Conservation (phyloP, 306 rosid genomes). For the Corylus avellana region DNA sequence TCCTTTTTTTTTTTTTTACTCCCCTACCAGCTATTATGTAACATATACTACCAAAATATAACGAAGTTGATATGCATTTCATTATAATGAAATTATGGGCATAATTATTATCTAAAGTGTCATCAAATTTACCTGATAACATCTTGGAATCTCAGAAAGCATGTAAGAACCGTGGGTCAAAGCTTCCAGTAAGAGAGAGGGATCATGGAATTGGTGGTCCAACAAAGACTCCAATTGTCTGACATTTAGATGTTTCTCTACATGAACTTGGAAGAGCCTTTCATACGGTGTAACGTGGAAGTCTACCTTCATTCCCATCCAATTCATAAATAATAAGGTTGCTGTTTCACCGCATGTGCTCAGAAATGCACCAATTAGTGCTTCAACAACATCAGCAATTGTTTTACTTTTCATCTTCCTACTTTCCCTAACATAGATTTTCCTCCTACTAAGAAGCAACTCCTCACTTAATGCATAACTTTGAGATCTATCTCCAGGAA, state of each 20-base stretch:
- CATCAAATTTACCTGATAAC: constrained; percentile 68
- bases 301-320: constrained; percentile 70
- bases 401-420: constrained; percentile 56
- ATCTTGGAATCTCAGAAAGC: constrained; percentile 77
- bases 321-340: constrained; percentile 63
- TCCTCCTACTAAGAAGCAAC: constrained; percentile 20
- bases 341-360: constrained; percentile 70
- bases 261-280: constrained; percentile 36
- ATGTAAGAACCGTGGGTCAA: constrained; percentile 90
- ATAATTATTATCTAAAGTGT: background rate
- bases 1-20: too few relatives aligned
- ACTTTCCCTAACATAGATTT: constrained; percentile 36
- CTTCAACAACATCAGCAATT: constrained; percentile 90
- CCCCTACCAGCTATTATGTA: background rate
- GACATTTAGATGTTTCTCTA: constrained; percentile 52
- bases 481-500: constrained; percentile 57
- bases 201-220: constrained; percentile 59
- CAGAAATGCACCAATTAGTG: constrained; percentile 85
- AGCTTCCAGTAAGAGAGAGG: constrained; percentile 76
- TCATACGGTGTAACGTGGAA: constrained; percentile 43
- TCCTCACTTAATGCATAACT: constrained; percentile 36
- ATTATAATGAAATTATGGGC: background rate
- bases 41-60: too few relatives aligned
- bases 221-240: constrained; percentile 46
- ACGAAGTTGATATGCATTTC: background rate